These are phyloP conservation scores for Castanospermum australe DNA, from an alignment of 306 rosid genomes.

Conservation along the genomic window DNA sequence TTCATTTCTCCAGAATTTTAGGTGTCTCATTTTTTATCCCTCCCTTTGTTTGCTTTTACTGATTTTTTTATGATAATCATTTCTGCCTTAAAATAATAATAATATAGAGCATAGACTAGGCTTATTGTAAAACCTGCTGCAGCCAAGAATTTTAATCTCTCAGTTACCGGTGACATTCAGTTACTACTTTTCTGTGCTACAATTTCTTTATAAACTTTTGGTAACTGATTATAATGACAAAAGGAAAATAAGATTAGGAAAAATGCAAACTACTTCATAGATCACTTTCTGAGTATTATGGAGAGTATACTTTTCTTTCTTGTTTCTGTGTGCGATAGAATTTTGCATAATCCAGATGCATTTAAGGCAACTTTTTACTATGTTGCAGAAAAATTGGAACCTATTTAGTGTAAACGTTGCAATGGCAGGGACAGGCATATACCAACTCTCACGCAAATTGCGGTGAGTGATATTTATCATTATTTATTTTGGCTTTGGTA, in stretches of 20 bases:
- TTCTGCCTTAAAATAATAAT: background rate
- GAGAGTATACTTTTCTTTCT: background rate
- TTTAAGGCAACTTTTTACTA: background rate
- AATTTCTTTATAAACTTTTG: background rate
- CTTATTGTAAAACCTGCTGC: background rate
- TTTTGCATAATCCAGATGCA: slow-evolving; percentile 5
- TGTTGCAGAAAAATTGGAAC: slow-evolving; percentile 94
- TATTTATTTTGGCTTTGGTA: background rate
- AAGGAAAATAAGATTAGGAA: background rate
- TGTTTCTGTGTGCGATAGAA: background rate
- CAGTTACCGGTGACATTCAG: background rate
- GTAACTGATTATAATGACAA: background rate
- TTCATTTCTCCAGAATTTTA: background rate
- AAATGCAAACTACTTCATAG: background rate
- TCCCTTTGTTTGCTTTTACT: background rate
- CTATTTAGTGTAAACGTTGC: slow-evolving; percentile 86
- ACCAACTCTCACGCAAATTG: slow-evolving; percentile 85
- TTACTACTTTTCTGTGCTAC: background rate
- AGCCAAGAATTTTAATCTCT: background rate
- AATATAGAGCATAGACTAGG: background rate
- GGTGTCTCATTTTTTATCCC: too few relatives aligned
- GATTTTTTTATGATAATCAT: background rate
- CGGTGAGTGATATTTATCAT: slow-evolving; percentile 43
- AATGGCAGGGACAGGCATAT: slow-evolving; percentile 90
- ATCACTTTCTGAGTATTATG: slow-evolving; percentile 1